Percentiles rank a stretch among this genome's conserved stretches.
These are phyloP conservation scores for Bassia scoparia DNA, from an alignment of 148 eudicot genomes.

Conservation along the genomic window DNA sequence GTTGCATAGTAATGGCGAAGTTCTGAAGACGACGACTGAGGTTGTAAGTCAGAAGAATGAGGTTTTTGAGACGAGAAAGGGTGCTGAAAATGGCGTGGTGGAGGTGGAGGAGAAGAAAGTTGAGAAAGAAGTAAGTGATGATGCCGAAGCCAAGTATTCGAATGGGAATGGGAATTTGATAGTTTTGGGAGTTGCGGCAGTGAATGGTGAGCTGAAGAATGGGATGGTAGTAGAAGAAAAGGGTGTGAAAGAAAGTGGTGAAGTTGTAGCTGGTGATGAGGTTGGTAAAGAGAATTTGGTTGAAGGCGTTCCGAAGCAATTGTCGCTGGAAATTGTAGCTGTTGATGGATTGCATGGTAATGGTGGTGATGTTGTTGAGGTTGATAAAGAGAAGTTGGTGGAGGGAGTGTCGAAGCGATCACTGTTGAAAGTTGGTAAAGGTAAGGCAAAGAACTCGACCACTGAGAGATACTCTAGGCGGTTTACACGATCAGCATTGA, in stretches of 20 bases:
- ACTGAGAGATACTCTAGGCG: constrained; percentile 29
- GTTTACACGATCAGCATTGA: constrained; percentile 49
- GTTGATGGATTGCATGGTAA: too few species aligned
- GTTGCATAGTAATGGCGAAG: not conserved
- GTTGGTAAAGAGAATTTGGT: constrained; percentile 1
- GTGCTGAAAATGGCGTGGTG: not conserved
- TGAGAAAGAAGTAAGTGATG: constrained; percentile 13
- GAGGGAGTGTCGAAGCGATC: not conserved
- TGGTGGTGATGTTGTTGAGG: too few species aligned
- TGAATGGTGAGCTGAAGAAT: not conserved
- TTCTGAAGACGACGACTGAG: not conserved
- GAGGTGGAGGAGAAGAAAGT: constrained; percentile 9
- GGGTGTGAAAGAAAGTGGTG: not conserved
- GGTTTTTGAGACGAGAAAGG: not conserved
- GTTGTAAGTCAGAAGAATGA: not conserved
- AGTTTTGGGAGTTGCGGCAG: not conserved
- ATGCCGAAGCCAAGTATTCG: constrained; percentile 7
- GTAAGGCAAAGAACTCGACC: constrained; percentile 15
- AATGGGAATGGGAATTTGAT: not conserved
- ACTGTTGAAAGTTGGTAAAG: not conserved
- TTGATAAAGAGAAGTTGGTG: too few species aligned
- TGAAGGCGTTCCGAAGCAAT: too few species aligned
- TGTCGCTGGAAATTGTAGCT: too few species aligned
- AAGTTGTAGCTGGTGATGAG: not conserved
- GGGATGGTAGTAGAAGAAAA: not conserved